Conservation (phyloP, 495 filamentous ascomycete genomes). For the Parathielavia hyrcaniae region DNA sequence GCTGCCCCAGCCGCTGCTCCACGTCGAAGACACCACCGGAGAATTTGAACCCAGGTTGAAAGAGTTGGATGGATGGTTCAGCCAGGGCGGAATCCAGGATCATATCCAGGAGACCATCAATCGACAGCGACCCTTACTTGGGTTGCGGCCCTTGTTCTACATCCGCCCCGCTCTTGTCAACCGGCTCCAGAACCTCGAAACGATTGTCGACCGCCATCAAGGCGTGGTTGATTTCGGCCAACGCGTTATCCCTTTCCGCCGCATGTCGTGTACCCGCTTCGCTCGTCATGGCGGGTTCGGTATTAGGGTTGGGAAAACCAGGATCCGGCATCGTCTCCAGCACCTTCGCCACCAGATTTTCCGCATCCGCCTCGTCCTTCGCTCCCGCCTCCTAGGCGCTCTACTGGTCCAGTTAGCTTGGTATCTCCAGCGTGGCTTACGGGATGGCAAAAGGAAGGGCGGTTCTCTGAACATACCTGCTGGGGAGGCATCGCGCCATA, state of each 20-base stretch:
- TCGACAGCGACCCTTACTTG: neutral
- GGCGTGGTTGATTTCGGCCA: too few relatives aligned
- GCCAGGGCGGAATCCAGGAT: neutral
- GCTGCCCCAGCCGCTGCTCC: neutral
- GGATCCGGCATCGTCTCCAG: too few relatives aligned
- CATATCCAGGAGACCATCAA: too few relatives aligned
- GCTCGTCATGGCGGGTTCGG: too few relatives aligned
- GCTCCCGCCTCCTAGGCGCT: constrained; percentile 25
- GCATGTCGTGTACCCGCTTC: too few relatives aligned
- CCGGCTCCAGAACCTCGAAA: too few relatives aligned
- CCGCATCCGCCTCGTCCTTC: neutral
- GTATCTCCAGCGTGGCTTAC: neutral
- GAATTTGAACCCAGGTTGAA: neutral
- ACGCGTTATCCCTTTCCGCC: too few relatives aligned
- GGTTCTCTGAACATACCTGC: constrained; percentile 55
- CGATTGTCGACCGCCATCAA: too few relatives aligned
- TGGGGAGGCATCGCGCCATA: constrained; percentile 76
- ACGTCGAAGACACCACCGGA: too few relatives aligned
- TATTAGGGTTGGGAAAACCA: too few relatives aligned
- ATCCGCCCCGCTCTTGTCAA: neutral
- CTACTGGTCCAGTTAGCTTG: constrained; percentile 19
- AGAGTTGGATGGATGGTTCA: neutral
- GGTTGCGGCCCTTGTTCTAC: neutral
- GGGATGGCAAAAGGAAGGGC: neutral
- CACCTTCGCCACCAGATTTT: too few relatives aligned